Percentiles rank a stretch among this genome's conserved stretches.
Conservation (phyloP, 768 basidiomycete genomes). For the Pholiota molesta region DNA sequence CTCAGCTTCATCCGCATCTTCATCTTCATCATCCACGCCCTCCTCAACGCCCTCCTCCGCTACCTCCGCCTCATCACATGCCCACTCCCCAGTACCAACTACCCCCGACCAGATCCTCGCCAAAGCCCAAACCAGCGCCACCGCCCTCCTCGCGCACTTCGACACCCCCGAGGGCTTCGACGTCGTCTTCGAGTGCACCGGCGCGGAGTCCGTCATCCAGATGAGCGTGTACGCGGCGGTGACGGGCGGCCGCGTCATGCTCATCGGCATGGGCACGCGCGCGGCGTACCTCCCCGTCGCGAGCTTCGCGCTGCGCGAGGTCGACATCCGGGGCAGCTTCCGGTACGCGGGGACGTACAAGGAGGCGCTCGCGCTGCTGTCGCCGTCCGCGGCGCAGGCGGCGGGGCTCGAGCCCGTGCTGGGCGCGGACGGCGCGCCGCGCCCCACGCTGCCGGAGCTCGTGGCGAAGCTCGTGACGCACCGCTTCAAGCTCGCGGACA, state of each 20-base stretch:
- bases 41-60: background rate
- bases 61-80: background rate
- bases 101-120: slow-evolving; percentile 44
- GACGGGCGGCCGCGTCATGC: slow-evolving; percentile 88
- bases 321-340: slow-evolving; percentile 92
- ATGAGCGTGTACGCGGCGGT: slow-evolving; percentile 84
- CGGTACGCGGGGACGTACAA: slow-evolving; percentile 91
- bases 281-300: slow-evolving; percentile 84
- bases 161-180: slow-evolving; percentile 80
- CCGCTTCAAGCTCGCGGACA: slow-evolving; percentile 65
- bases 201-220: slow-evolving; percentile 90
- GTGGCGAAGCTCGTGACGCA: slow-evolving; percentile 73
- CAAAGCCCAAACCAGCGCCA: slow-evolving; percentile 62
- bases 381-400: slow-evolving; percentile 26
- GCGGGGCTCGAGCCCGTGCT: slow-evolving; percentile 59
- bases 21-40: slow-evolving; percentile 17
- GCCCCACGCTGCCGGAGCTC: slow-evolving; percentile 10
- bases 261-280: slow-evolving; percentile 94
- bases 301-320: slow-evolving; percentile 82
- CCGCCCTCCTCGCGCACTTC: slow-evolving; percentile 56
- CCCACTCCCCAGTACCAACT: background rate
- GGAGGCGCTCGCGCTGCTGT: slow-evolving; percentile 79
- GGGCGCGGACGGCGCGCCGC: background rate
- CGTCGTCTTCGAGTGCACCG: slow-evolving; percentile 93
- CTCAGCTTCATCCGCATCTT: background rate